Conservation (phyloP, 768 basidiomycete genomes). For the Boletus patriciae region DNA sequence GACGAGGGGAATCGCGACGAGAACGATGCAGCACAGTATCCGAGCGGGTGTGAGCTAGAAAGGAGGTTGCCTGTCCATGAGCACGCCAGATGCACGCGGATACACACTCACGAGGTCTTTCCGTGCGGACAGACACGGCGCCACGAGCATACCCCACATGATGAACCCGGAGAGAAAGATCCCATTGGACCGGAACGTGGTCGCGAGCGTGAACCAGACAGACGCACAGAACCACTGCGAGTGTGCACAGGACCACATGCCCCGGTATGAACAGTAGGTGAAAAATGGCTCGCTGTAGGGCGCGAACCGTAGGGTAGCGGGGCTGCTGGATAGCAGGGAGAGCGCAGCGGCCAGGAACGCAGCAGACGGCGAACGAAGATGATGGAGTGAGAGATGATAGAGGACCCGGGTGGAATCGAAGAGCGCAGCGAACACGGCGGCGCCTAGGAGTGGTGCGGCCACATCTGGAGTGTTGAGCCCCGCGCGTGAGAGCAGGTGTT, state of each 20-base stretch:
- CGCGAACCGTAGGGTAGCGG: conserved; percentile 66
- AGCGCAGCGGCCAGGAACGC: conserved; percentile 64
- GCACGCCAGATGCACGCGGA: neutral
- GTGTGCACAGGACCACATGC: conserved; percentile 34
- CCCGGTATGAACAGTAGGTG: conserved; percentile 71
- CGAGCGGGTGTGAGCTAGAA: conserved; percentile 37
- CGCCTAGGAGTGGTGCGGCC: conserved; percentile 37
- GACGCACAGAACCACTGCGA: conserved; percentile 56
- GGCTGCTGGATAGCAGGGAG: conserved; percentile 80
- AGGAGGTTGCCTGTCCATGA: neutral
- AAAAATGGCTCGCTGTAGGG: conserved; percentile 88
- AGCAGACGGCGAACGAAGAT: conserved; percentile 54
- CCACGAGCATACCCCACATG: conserved; percentile 65
- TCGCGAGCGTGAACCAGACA: conserved; percentile 61
- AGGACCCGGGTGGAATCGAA: conserved; percentile 47
- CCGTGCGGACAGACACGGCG: conserved; percentile 45
- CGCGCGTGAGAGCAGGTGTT: conserved; percentile 18
- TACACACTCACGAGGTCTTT: conserved; percentile 30
- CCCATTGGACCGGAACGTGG: conserved; percentile 75
- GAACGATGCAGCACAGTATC: conserved; percentile 38
- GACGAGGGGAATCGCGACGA: conserved; percentile 56
- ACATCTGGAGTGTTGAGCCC: conserved; percentile 4
- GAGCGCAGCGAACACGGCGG: conserved; percentile 39
- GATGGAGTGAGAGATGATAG: conserved; percentile 58
- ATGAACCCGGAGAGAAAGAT: conserved; percentile 75